These are phyloP conservation scores for Cymbopogon citratus DNA, from an alignment of 176 grass and related monocot species.

Conservation along the genomic window DNA sequence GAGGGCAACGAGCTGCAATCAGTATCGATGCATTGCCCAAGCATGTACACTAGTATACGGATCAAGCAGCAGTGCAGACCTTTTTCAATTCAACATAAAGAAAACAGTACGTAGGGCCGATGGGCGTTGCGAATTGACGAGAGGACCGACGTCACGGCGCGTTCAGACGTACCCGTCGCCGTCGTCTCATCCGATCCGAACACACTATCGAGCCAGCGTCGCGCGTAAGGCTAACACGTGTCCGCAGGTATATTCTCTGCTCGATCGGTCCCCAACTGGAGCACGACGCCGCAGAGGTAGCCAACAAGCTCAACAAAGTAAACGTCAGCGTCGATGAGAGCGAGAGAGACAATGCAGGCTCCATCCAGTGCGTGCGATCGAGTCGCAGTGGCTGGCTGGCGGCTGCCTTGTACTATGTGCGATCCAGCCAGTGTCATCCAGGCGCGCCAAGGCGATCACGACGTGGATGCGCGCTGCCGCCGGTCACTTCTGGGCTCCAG, in stretches of 20 bases:
- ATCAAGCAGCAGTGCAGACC: neutral
- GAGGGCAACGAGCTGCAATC: neutral
- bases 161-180: neutral
- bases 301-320: neutral
- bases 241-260: neutral
- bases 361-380: neutral
- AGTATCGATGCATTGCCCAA: no score
- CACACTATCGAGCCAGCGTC: neutral
- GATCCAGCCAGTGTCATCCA: neutral
- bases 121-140: neutral
- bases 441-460: neutral
- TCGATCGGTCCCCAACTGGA: neutral
- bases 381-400: neutral
- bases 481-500: neutral
- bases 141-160: slow-evolving; percentile 20
- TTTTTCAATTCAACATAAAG: no score
- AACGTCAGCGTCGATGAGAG: neutral
- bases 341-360: neutral
- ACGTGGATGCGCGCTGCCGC: neutral
- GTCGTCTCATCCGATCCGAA: neutral
- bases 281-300: neutral
- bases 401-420: neutral
- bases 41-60: no score
- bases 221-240: neutral
- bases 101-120: neutral